Evolutionary conservation across 192 early-diverging fungal species (phyloP), one percentile per base, ranked within the genome.

Genomic region (Dimargaris verticillata): DNA sequence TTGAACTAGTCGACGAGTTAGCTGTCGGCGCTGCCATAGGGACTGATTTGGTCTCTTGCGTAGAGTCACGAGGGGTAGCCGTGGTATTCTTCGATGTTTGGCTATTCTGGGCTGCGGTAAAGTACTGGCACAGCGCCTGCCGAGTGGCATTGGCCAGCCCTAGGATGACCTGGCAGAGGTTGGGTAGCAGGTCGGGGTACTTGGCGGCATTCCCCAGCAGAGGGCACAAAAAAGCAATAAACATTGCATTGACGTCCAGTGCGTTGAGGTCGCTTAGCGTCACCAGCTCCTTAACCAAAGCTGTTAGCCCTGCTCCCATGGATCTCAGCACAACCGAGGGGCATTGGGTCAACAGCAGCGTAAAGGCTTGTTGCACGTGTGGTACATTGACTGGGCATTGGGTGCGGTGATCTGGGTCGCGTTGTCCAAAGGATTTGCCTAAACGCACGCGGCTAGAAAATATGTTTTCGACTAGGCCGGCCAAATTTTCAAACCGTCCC

Each of bases 201-300:
- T 62, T 64, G 12, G 41, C 29, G 28, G 71, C 71, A 44, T 75
- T 70, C 26, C 45, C 44, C n/a, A 75, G 66, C 25, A 29, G 55
- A 17, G 73, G 73, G 41, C 68, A 68, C n/a, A 72, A 62, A 11
- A 75, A 66, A 25, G 71, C 29, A 22, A 75, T 72, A 20, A 75
- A 64, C 48, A 71, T 53, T 2, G 73, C 73, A 18, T 63, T 70
- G 53, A 66, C 68, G 44, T 72, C 68, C 57, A 63, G 65, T 54
- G 66, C 68, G 61, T 72, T 68, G 64, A 72, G 67, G 60, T 72
- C 66, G 62, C 70, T 70, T 20, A 70, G 65, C 54, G 66, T 50
- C 43, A 61, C 62, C 63, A 75, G 57, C 65, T 61, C 66, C 15
- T 61, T 54, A 25, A 72, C 61, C 0, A 66, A 45, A 46, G 51